phyloP scores from a whole-genome alignment of 371 early-diverging fungal genomes.

The Smittium culicis region DNA sequence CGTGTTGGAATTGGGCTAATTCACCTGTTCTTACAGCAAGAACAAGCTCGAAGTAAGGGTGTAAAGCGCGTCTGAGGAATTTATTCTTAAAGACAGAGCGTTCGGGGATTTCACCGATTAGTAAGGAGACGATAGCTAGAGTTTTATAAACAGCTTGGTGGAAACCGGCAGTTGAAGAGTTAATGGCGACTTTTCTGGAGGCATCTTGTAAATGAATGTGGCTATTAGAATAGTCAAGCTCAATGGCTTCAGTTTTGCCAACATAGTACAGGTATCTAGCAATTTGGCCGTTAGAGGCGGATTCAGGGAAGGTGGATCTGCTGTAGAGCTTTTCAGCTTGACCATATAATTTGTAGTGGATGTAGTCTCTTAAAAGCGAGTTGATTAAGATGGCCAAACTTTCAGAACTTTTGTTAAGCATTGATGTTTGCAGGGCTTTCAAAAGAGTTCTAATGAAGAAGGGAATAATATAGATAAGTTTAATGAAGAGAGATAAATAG shows the following conservation, averaged over 20 bases:
- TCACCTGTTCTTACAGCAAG: constrained; percentile 94
- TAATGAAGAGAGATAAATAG: no score
- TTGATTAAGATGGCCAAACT: constrained; percentile 75
- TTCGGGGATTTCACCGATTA: constrained; percentile 96
- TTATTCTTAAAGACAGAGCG: constrained; percentile 72
- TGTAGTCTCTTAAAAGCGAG: constrained; percentile 73
- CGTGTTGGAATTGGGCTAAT: constrained; percentile 79
- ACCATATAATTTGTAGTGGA: constrained; percentile 81
- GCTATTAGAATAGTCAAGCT: constrained; percentile 85
- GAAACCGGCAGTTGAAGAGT: constrained; percentile 77
- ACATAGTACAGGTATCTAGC: constrained; percentile 89
- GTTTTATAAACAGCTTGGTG: constrained; percentile 88
- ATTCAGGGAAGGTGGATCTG: constrained; percentile 81
- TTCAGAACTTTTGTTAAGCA: constrained; percentile 32
- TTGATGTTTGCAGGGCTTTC: no score
- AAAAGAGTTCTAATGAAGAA: no score
- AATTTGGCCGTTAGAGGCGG: constrained; percentile 79
- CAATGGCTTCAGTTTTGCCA: constrained; percentile 87
- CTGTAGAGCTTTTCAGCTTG: constrained; percentile 91
- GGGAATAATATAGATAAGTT: no score
- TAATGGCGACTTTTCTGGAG: constrained; percentile 87
- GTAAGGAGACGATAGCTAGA: constrained; percentile 82
- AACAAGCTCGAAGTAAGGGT: constrained; percentile 83
- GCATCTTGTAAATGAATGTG: constrained; percentile 80
- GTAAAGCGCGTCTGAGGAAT: constrained; percentile 61